These are phyloP conservation scores for Posidonia australis DNA, from an alignment of 106 monocot species.

Conservation along the genomic window DNA sequence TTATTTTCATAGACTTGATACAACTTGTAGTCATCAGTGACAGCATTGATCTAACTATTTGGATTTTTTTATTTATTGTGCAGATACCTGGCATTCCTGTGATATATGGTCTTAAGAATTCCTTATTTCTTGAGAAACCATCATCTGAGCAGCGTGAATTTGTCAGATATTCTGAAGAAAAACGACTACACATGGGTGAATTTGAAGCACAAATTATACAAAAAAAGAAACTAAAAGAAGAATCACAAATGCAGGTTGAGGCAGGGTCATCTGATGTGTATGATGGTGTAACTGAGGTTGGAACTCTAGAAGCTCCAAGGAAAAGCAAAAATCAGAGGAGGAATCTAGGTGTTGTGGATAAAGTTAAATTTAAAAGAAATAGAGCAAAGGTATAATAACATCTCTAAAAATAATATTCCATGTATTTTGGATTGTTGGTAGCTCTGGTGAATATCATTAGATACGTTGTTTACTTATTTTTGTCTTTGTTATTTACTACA, in stretches of 20 bases:
- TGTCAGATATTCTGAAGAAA: conserved; percentile 63
- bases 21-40: no score
- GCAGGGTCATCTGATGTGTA: neutral
- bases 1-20: no score
- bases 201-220: conserved; percentile 41
- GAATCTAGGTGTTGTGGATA: conserved; percentile 31
- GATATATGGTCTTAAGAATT: conserved; percentile 74
- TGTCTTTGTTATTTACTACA: no score
- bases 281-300: neutral
- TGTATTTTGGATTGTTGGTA: neutral
- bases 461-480: no score
- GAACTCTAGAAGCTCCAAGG: neutral
- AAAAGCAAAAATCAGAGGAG: conserved; percentile 12
- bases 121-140: conserved; percentile 66
- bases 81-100: conserved; percentile 81
- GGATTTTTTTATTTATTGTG: neutral
- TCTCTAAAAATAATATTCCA: no score
- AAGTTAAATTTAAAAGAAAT: conserved; percentile 73
- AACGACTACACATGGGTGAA: conserved; percentile 55
- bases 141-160: conserved; percentile 57
- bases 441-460: neutral
- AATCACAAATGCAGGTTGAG: neutral
- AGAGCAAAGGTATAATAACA: conserved; percentile 59
- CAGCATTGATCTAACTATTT: neutral
- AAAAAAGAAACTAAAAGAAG: conserved; percentile 32